Evolutionary conservation across 1,284 basidiomycete genomes (phyloP), one percentile per base, ranked within the genome.

Genomic region (Ganoderma meredithae): DNA sequence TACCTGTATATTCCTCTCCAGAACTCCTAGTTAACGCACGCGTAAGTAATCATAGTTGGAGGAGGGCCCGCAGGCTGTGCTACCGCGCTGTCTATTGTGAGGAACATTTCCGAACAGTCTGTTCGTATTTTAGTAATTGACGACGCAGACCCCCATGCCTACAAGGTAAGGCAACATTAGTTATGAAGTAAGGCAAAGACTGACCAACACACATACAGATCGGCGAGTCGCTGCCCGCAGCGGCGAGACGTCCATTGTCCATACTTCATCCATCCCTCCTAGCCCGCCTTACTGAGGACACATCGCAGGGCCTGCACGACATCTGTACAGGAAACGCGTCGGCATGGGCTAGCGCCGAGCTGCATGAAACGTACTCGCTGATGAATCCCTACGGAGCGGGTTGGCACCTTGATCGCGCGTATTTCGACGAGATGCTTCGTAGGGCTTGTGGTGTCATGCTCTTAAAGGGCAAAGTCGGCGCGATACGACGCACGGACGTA

Each of bases 181-280:
- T n/a, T 15, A 19, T 19, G 31, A 19, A 4, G 8, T 7, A 33
- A 41, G 15, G 12, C 22, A 6, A 31, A 47, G 33, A 12, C 47
- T n/a, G n/a, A 25, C 15, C 25, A 15, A 15, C 22, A 17, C 22
- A 6, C 44, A 22, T n/a, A n/a, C 56, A 80, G 80, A 77, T 82
- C 40, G 80, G 80, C 10, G 80, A 81, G 70, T 80, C 79, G 0
- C 72, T 81, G 10, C 80, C 81, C 1, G 71, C 78, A 15, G 74
- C 73, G 39, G 78, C 78, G 17, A 71, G 62, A 12, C 76, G 69
- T 12, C 59, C 76, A 13, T 74, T 82, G 1, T 62, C 66, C 8
- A 73, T 76, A 40, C 73, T 81, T 31, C 64, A 67, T 43, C 73
- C 68, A 2, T 22, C 55, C 3, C 43, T 70, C 17, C 55, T 41